These are phyloP conservation scores for Neocallimastix lanati DNA, from an alignment of 192 early-diverging fungal species.

Conservation along the genomic window DNA sequence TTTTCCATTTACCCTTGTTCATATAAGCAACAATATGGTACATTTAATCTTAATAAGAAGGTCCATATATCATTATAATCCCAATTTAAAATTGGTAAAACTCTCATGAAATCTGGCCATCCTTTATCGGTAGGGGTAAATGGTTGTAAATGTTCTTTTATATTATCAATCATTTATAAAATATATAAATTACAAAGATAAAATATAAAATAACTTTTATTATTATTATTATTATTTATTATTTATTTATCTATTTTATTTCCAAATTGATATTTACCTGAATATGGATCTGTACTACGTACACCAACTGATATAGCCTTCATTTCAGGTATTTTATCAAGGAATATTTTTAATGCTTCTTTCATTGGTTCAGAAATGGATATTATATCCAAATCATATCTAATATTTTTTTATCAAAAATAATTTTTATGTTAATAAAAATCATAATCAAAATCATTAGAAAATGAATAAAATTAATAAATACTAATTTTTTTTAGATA, in stretches of 20 bases:
- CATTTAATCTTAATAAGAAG: constrained; percentile 33
- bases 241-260: too few relatives aligned
- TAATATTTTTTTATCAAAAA: constrained; percentile 6
- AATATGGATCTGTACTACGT: constrained; percentile 27
- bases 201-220: too few relatives aligned
- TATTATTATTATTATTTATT: neutral
- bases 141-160: constrained; percentile 10
- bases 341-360: neutral
- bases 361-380: constrained; percentile 32
- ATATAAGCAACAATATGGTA: constrained; percentile 78
- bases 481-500: neutral
- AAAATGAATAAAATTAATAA: too few relatives aligned
- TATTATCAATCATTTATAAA: too few relatives aligned
- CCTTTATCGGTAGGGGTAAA: constrained; percentile 54
- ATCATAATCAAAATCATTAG: too few relatives aligned
- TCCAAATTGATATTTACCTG: constrained; percentile 4
- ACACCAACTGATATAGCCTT: constrained; percentile 8
- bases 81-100: constrained; percentile 88
- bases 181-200: too few relatives aligned
- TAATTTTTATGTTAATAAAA: neutral
- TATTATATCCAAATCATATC: constrained; percentile 52
- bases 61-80: constrained; percentile 68
- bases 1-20: constrained; percentile 46
- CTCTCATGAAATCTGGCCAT: constrained; percentile 81
- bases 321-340: neutral